A percentile compares a stretch with the other conserved stretches of the same genome.
Conservation (phyloP, 495 filamentous ascomycete genomes). For the Acidiella bohemica region DNA sequence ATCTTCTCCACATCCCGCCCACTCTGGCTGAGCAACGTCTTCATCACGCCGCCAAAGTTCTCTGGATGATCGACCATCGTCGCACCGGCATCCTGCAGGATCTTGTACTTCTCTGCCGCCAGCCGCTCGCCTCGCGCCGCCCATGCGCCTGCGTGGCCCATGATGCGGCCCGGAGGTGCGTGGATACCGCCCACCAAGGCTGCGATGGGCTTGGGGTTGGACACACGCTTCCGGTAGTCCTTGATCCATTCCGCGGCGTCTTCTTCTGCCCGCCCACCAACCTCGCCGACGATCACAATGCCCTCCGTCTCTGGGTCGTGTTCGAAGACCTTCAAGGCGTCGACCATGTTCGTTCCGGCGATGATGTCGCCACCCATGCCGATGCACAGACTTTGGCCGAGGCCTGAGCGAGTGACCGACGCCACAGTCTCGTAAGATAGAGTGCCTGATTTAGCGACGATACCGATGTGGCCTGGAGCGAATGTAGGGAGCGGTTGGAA, state of each 20-base stretch:
- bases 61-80: conserved; percentile 70
- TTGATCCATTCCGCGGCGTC: conserved; percentile 71
- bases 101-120: conserved; percentile 50
- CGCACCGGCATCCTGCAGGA: conserved; percentile 55
- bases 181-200: conserved; percentile 60
- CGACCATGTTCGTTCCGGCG: conserved; percentile 68
- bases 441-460: conserved; percentile 79
- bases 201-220: conserved; percentile 69
- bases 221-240: conserved; percentile 45
- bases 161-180: conserved; percentile 53
- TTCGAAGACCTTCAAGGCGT: conserved; percentile 60
- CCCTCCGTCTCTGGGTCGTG: conserved; percentile 65
- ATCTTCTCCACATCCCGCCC: conserved; percentile 24
- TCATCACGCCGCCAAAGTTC: conserved; percentile 64
- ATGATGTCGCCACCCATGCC: conserved; percentile 80
- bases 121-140: conserved; percentile 51
- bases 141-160: conserved; percentile 85
- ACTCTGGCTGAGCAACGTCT: conserved; percentile 35
- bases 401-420: conserved; percentile 63
- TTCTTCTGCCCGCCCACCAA: conserved; percentile 70
- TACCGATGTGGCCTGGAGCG: conserved; percentile 58
- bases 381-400: conserved; percentile 77
- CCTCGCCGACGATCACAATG: conserved; percentile 73
- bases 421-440: conserved; percentile 81
- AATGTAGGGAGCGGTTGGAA: conserved; percentile 77